These are phyloP conservation scores for Fusarium annulatum DNA, from an alignment of 2,329 filamentous ascomycete genomes.

Conservation along the genomic window DNA sequence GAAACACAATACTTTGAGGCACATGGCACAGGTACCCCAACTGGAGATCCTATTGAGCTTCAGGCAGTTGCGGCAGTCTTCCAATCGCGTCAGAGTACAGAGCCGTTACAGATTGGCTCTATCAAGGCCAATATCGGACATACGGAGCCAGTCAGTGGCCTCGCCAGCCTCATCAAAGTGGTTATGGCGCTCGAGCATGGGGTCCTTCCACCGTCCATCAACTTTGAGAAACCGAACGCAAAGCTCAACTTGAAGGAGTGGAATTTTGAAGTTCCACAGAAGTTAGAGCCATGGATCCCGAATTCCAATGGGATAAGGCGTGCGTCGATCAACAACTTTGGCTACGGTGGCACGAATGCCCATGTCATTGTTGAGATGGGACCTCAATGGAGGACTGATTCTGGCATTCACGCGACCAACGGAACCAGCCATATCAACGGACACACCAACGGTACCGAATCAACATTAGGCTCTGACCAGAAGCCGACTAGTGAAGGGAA, in stretches of 20 bases:
- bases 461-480: too few species aligned
- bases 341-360: background rate
- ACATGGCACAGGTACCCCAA: background rate
- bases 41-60: background rate
- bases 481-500: background rate
- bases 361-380: background rate
- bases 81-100: background rate
- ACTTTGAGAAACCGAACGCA: background rate
- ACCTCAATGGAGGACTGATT: background rate
- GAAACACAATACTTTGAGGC: background rate
- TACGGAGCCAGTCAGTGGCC: background rate
- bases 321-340: background rate
- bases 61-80: background rate
- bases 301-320: background rate
- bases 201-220: background rate
- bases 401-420: background rate
- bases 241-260: background rate
- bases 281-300: background rate
- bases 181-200: background rate
- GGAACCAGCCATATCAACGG: background rate
- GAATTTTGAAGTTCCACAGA: background rate
- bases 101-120: background rate
- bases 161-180: background rate
- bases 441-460: accelerated
- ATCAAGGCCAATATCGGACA: background rate